Evolutionary conservation across 108 stramenopile species (phyloP), one percentile per base, ranked within the genome.

Genomic region (Epithemia pelagica): DNA sequence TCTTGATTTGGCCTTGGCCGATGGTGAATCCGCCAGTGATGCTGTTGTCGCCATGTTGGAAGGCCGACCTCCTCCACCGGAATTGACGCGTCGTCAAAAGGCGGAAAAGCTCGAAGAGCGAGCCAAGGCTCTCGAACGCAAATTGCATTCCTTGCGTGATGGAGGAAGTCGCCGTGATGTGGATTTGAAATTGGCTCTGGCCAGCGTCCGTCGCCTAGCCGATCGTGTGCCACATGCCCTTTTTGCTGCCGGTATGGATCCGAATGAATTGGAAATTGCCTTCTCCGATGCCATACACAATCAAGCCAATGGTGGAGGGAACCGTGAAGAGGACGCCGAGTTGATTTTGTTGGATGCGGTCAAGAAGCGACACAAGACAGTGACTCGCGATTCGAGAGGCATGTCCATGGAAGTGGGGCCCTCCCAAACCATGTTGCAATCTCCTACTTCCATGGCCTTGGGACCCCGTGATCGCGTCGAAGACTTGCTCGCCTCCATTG

Each of bases 221-320:
- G 92, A 94, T 78, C 85, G 90, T n/a, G 86, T 88, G 68, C 89
- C 89, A 20, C 90, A 91, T 66, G 84, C 92, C 28, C 72, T 94
- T n/a, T 94, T 91, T 60, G 67, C 82, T 25, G 89, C 89, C n/a
- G 89, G 92, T 7, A 83, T 91, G 67, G 89, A 94, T 66, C 92
- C 92, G 7, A 91, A 94, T 59, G 88, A 90, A 61, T 64, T 91
- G 59, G 92, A 91, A 64, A 90, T 91, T 74, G 88, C 92, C 8
- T 77, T 94, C 68, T 87, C 86, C 28, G 84, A 85, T 66, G 72
- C 62, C 28, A 46, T 46, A 5, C 37, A 46, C 37, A 67, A 77
- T 52, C 80, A 71, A 20, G 54, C 62, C 18, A 26, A 29, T 23
- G 29, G 28, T 20, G 18, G n/a, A 2, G 22, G 31, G 7, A 65